Evolutionary conservation across 1,139 yeast genomes (phyloP).

Genomic region (Petasospora fabianii): DNA sequence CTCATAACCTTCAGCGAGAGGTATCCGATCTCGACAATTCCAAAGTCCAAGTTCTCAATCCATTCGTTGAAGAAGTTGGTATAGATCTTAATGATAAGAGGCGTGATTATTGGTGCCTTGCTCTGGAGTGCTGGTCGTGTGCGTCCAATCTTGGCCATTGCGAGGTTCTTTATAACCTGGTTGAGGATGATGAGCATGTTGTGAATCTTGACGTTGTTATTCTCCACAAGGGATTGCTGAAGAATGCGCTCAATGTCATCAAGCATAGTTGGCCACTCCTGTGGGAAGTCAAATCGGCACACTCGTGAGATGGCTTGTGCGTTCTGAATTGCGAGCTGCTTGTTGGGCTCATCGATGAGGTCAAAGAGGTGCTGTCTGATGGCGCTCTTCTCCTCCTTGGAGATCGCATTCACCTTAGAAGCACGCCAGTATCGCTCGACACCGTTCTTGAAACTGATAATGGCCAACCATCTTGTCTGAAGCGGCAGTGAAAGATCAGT

Average conservation of each 20-base stretch:
- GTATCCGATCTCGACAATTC: conserved; percentile 65
- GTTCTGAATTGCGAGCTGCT: conserved; percentile 72
- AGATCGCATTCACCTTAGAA: conserved; percentile 51
- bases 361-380: conserved; percentile 60
- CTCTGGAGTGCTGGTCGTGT: conserved; percentile 76
- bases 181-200: conserved; percentile 66
- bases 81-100: conserved; percentile 58
- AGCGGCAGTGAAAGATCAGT: conserved; percentile 53
- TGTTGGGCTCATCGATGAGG: conserved; percentile 63
- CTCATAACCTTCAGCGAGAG: conserved; percentile 70
- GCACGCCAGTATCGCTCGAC: conserved; percentile 81
- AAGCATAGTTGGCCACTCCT: conserved; percentile 78
- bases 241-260: conserved; percentile 57
- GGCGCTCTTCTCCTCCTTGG: conserved; percentile 62
- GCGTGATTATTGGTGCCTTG: conserved; percentile 60
- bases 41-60: conserved; percentile 37
- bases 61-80: conserved; percentile 57
- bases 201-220: conserved; percentile 50
- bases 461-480: conserved; percentile 79
- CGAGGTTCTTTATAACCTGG: conserved; percentile 69
- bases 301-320: conserved; percentile 80
- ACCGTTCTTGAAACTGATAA: conserved; percentile 86
- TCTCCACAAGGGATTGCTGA: conserved; percentile 35
- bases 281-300: conserved; percentile 80
- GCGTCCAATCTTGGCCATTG: conserved; percentile 78